Evolutionary conservation across 192 early-diverging fungal species (phyloP), one percentile per base, ranked within the genome.

Genomic region (Chytriomyces confervae): DNA sequence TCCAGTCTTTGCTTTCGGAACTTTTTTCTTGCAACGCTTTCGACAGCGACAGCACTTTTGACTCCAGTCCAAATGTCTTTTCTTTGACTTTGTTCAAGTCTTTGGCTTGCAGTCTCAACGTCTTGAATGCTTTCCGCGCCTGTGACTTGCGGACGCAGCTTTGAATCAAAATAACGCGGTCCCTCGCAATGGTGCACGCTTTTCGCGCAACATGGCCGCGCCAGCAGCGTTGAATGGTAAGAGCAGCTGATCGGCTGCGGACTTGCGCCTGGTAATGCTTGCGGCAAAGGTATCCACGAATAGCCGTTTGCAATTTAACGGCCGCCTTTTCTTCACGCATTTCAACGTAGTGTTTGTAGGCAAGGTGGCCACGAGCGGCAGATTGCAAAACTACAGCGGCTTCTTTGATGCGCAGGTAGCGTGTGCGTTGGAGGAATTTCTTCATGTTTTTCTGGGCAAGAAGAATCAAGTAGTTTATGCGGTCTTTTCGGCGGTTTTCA

Each of bases 11-110:
- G 78, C 90, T 87, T 78, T 93, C 93, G 66, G 92, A 84, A 72
- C 86, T 85, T 76, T 89, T 87, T 63, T 83, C 80, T 24, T 86
- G 87, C 63, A 95, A 81, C 20, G 83, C 82, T 72, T 94, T 93
- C 36, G 95, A 96, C 69, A 98, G 87, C 77, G 93, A 92, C 78
- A 97, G 89, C 57, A 98, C 94, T 85, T 95, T 97, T 84, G 90
- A 91, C 80, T 98, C 97, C 3, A 98, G 81, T 80, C 91, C 90
- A 79, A 94, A 93, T 6, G 95, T 94, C 27, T 93, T 89, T 74
- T 97, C 93, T 84, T 97, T 95, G 76, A 95, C 90, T 69, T 95
- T 95, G 62, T 87, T 90, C 10, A 94, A 92, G 66, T 93, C 93
- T 67, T 91, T 84, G 29, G 92, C 91, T 47, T 99, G 96, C 27